These are phyloP conservation scores for Fennellomyces sp. DNA, from an alignment of 371 early-diverging fungal genomes.

Conservation along the genomic window DNA sequence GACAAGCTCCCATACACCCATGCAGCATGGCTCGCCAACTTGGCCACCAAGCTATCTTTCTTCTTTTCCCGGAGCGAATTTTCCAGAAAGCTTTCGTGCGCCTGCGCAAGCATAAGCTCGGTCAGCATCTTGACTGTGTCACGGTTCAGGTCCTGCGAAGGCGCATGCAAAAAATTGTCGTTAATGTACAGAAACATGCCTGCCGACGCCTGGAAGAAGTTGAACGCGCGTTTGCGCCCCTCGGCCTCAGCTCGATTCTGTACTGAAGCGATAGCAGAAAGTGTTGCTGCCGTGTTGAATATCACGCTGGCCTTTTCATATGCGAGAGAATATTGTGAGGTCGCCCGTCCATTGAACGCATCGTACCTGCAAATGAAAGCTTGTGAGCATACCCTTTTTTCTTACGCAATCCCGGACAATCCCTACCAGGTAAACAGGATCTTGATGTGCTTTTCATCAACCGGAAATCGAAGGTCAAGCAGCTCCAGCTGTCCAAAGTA, in stretches of 20 bases:
- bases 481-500: conserved; percentile 96
- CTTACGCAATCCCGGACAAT: neutral
- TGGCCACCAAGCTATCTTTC: conserved; percentile 80
- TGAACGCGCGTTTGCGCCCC: conserved; percentile 81
- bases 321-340: conserved; percentile 86
- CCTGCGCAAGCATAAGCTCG: conserved; percentile 91
- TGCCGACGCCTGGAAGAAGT: conserved; percentile 92
- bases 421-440: conserved; percentile 87
- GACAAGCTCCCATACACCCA: conserved; percentile 73
- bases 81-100: conserved; percentile 93
- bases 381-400: neutral
- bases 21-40: conserved; percentile 87
- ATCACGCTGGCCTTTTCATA: conserved; percentile 96
- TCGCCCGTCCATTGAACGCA: conserved; percentile 66
- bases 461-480: conserved; percentile 90
- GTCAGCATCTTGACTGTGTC: conserved; percentile 85
- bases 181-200: conserved; percentile 93
- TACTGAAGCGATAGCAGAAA: conserved; percentile 71
- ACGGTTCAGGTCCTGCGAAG: conserved; percentile 87
- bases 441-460: conserved; percentile 89
- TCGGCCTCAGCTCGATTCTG: conserved; percentile 77
- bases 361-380: conserved; percentile 72
- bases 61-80: conserved; percentile 87
- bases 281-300: conserved; percentile 89
- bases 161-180: conserved; percentile 96